Conservation (phyloP, 129 eudicot species). For the Flaveria brownii region DNA sequence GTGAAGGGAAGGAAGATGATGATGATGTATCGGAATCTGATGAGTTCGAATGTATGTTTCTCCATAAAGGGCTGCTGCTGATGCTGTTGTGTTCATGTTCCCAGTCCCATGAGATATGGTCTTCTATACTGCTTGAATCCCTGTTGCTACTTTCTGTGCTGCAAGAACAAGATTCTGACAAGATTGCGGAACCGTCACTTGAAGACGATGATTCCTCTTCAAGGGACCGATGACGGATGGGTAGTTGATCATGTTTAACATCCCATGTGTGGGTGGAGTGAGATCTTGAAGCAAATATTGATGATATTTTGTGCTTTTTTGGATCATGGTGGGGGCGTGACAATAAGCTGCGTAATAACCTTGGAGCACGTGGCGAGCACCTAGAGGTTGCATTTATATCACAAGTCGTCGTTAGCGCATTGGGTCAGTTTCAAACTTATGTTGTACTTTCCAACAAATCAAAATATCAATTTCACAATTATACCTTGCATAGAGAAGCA, state of each 20-base stretch:
- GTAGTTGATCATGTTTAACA: slow-evolving; percentile 21
- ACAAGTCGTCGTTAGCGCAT: background rate
- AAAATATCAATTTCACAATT: background rate
- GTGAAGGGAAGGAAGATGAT: slow-evolving; percentile 49
- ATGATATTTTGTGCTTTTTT: background rate
- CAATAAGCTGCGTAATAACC: slow-evolving; percentile 43
- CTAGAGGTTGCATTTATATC: slow-evolving; percentile 1
- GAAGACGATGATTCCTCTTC: slow-evolving; percentile 49
- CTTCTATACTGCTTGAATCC: slow-evolving; percentile 18
- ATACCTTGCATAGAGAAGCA: slow-evolving; percentile 92
- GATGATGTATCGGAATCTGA: slow-evolving; percentile 75
- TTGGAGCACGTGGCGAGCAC: slow-evolving; percentile 9
- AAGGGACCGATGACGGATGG: slow-evolving; percentile 30
- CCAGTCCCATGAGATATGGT: slow-evolving; percentile 44
- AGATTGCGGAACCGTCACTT: slow-evolving; percentile 21
- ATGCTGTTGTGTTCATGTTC: slow-evolving; percentile 36
- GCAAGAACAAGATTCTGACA: slow-evolving; percentile 22
- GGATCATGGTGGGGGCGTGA: slow-evolving; percentile 17
- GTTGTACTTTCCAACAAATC: background rate
- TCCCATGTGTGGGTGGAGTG: slow-evolving; percentile 38
- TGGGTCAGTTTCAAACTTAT: background rate
- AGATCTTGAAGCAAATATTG: slow-evolving; percentile 31
- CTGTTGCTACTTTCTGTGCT: slow-evolving; percentile 14
- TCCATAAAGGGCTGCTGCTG: slow-evolving; percentile 27
- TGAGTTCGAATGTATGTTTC: slow-evolving; percentile 25